Evolutionary conservation across 495 filamentous ascomycete genomes (phyloP), one percentile per base, ranked within the genome.

Genomic region (Amphirosellinia nigrospora): DNA sequence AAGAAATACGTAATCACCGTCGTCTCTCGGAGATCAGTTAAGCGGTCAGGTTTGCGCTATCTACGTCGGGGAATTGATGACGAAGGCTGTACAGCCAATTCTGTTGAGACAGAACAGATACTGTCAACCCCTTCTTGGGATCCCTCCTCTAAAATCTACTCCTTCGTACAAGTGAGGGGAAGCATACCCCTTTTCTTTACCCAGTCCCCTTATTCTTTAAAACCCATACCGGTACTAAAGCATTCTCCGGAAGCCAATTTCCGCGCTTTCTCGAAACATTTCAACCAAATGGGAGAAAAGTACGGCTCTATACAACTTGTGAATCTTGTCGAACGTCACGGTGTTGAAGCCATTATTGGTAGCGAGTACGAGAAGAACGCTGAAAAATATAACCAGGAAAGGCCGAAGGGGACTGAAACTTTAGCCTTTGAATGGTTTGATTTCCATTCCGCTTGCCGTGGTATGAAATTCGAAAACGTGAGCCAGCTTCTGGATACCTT

Each of bases 391-490:
- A 94, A 94, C 69, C 80, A 89, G n/a, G 82, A 87, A 38, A 81
- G 83, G 4, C 84, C 85, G 0, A 82, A 86, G 38, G 67, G 52
- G 2, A 34, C 65, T 3, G 53, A 45, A 13, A 64, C 74, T 2
- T 53, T 78, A n/a, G 69, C 39, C n/a, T 94, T 96, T 73, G 93
- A 94, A 77, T 98, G 96, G 96, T 98, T 98, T 69, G 96, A 98
- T 73, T 98, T 98, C 75, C 95, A 98, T 75, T 84, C 86, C 23
- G 89, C 90, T 32, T 98, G 95, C 75, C 90, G 93, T 4, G 95
- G 95, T 0, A 98, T 98, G 96, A 95, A 93, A 68, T 98, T 98
- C 74, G 94, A 98, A 78, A 97, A 97, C 59, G 94, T 98, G 6
- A 89, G 88, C 58, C 79, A 89, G 13, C 86, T 98, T 2, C 83